Percentiles rank a stretch among this genome's conserved stretches.
These are phyloP conservation scores for Leptographium flavum DNA, from an alignment of 2,329 filamentous ascomycete genomes.

Conservation along the genomic window DNA sequence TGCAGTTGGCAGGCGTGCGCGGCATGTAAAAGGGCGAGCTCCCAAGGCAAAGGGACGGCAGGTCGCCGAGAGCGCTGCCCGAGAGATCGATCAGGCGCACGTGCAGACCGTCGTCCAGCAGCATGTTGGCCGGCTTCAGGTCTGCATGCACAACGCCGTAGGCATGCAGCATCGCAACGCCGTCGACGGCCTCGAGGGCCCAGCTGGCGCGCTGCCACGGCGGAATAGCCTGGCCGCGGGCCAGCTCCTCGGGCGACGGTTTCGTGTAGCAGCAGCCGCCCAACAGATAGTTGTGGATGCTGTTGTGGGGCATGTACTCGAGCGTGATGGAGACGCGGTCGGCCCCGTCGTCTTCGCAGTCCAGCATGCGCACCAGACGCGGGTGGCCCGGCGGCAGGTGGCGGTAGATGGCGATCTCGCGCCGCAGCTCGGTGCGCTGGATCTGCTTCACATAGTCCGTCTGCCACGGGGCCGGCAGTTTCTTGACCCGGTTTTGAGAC, in stretches of 20 bases:
- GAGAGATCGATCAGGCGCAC: conserved; percentile 5
- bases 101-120: not conserved
- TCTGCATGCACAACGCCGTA: conserved; percentile 6
- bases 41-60: not conserved
- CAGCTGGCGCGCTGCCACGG: conserved; percentile 2
- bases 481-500: not conserved
- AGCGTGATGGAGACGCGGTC: conserved; percentile 3
- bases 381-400: conserved; percentile 4
- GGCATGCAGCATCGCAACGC: conserved; percentile 1
- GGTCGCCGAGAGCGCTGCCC: not conserved
- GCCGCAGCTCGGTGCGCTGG: not conserved
- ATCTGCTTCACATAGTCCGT: not conserved
- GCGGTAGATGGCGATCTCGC: conserved; percentile 3
- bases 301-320: conserved; percentile 4
- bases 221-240: conserved; percentile 1
- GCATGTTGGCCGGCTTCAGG: conserved; percentile 6
- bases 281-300: not conserved
- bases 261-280: not conserved
- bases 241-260: not conserved
- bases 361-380: conserved; percentile 2
- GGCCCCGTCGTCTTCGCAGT: not conserved
- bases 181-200: conserved; percentile 5
- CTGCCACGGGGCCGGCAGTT: not conserved
- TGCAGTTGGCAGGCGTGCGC: not conserved
- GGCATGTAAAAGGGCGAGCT: conserved; percentile 3